Conservation (phyloP, 768 basidiomycete species). For the Lactarius psammicola region DNA sequence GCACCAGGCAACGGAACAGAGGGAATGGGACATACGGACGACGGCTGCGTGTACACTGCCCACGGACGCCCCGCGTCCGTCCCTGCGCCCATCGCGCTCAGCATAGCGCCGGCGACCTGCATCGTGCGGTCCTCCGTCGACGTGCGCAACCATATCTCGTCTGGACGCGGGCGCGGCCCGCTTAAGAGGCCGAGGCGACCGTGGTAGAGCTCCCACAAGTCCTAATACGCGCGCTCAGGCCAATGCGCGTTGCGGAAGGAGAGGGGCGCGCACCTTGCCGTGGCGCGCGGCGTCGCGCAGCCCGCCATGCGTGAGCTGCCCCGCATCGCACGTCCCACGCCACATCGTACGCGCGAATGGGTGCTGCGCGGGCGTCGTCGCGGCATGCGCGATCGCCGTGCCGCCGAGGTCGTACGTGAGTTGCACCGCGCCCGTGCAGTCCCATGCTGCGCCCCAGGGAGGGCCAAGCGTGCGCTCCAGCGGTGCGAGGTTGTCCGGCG, state of each 20-base stretch:
- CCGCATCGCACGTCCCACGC: constrained; percentile 49
- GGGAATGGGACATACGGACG: constrained; percentile 36
- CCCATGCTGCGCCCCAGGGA: constrained; percentile 38
- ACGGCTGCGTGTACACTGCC: constrained; percentile 44
- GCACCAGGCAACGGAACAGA: background rate
- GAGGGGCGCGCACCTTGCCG: constrained; percentile 37
- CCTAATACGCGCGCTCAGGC: constrained; percentile 35
- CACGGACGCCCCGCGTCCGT: constrained; percentile 34
- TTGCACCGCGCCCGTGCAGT: constrained; percentile 41
- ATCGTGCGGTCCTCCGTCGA: constrained; percentile 48
- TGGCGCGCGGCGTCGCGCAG: constrained; percentile 44
- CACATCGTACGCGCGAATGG: constrained; percentile 46
- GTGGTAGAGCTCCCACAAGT: constrained; percentile 48
- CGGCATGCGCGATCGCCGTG: constrained; percentile 42
- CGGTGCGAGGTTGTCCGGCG: constrained; percentile 51
- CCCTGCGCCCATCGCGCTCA: constrained; percentile 46
- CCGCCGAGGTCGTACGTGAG: constrained; percentile 42
- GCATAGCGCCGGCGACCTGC: constrained; percentile 46
- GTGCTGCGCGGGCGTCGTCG: constrained; percentile 41
- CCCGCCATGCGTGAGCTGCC: constrained; percentile 48
- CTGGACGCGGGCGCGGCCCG: constrained; percentile 36
- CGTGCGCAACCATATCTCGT: constrained; percentile 45
- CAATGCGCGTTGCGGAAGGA: background rate
- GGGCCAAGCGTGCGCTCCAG: constrained; percentile 43
- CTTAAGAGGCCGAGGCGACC: constrained; percentile 40